Percentiles rank a stretch among this genome's conserved stretches.
phyloP scores from a whole-genome alignment of 495 filamentous ascomycete species.

The Penicillium soppii region DNA sequence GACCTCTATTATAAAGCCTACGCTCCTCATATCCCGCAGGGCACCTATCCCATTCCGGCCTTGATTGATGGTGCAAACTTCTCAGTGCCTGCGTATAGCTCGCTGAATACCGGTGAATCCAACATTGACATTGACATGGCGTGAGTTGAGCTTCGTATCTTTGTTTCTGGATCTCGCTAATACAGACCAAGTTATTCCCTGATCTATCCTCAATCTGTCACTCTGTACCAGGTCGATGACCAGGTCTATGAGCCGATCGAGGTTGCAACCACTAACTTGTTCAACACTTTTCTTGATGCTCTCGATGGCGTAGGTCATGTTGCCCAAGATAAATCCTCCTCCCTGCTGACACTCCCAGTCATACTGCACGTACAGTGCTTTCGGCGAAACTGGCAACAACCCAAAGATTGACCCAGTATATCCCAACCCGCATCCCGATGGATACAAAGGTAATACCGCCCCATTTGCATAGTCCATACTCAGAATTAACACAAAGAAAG shows the following conservation, averaged over 20 bases:
- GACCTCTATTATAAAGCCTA: conserved; percentile 56
- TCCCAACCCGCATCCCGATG: conserved; percentile 50
- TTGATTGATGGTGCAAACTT: conserved; percentile 45
- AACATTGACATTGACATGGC: conserved; percentile 50
- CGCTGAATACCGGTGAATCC: conserved; percentile 40
- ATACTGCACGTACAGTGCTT: conserved; percentile 34
- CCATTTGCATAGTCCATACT: not conserved
- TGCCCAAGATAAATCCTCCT: not conserved
- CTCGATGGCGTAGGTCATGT: conserved; percentile 49
- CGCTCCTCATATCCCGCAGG: conserved; percentile 38
- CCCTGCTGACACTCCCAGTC: conserved; percentile 16
- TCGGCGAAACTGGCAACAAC: conserved; percentile 47
- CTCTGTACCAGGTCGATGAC: conserved; percentile 58
- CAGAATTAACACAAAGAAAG: not conserved
- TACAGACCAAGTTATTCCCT: conserved; percentile 24
- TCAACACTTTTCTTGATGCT: conserved; percentile 54
- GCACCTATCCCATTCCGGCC: conserved; percentile 41
- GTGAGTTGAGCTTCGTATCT: conserved; percentile 4
- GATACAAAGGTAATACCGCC: conserved; percentile 47
- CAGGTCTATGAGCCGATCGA: conserved; percentile 38
- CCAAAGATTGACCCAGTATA: conserved; percentile 50
- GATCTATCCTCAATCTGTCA: conserved; percentile 55
- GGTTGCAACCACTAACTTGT: conserved; percentile 42
- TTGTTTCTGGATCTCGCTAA: not conserved
- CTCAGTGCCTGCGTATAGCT: conserved; percentile 22